Base-by-base conservation (phyloP, 257 asterid genomes). In the Fraxinus americana region DNA sequence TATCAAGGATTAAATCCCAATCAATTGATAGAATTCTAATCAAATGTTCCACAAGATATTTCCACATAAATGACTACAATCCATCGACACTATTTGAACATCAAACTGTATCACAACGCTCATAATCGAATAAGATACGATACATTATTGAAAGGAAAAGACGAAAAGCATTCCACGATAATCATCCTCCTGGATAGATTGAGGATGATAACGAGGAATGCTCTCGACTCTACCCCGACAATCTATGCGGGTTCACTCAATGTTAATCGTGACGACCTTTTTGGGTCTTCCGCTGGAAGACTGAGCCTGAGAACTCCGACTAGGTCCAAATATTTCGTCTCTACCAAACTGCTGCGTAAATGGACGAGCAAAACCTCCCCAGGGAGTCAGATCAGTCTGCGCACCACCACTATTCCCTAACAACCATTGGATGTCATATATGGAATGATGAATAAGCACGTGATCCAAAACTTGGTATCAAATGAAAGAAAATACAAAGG, bases 191-290 rank as follows among this genome's bases (percentile, higher is more conserved):
- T 2, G 5, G 2, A 16, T 10, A 63, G 16, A 25, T 63, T 57
- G 27, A 7, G 27, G 29, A 57, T 57, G 63, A 59, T 8, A 23
- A 7, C 1, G 6, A 21, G 16, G 30, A 61, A 61, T 63, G 16
- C 36, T 3, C 69, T 25, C 19, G 13, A 23, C 34, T 63, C 36
- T 25, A 25, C 25, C 35, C 34, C 69, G 2, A 61, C 30, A 21
- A 23, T 61, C 32, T 27, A 27, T 11, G 19, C 19, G 1, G 2
- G 9, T 81, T 78, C 79, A 94, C 13, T 92, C 97, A 16, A 94
- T 89, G 77, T 94, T 91, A 19, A 94, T 85, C 0, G 79, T 86
- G 17, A 91, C 89, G 7, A 91, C 86, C 77, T 89, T 91, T 71
- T 86, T 92, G 0, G 95, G 82, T 59, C 80, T 85, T 29, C 84